Evolutionary conservation across 495 filamentous ascomycete genomes (phyloP).

Genomic region (Penicillium riverlandense): DNA sequence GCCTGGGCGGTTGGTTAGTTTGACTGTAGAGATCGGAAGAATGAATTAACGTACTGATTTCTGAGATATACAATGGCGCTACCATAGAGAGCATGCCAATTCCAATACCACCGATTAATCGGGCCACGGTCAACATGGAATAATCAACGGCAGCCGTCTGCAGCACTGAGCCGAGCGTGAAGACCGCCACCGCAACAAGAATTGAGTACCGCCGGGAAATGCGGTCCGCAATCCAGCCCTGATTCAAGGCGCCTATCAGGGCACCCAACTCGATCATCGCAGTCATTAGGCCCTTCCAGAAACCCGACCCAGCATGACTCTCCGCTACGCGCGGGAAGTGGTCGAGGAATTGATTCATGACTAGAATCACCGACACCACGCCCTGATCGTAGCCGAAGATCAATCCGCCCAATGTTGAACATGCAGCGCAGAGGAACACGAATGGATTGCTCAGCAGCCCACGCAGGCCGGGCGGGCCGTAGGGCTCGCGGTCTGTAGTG

Average conservation of each 20-base stretch:
- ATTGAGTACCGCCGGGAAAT: conserved; percentile 52
- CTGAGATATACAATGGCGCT: conserved; percentile 48
- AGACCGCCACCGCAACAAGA: conserved; percentile 48
- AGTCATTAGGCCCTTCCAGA: conserved; percentile 54
- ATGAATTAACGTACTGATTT: conserved; percentile 33
- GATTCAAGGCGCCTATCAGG: conserved; percentile 46
- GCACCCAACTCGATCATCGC: conserved; percentile 57
- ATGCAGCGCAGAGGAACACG: conserved; percentile 45
- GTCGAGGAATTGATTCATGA: conserved; percentile 50
- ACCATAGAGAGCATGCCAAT: conserved; percentile 53
- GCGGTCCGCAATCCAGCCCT: conserved; percentile 53
- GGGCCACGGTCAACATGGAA: conserved; percentile 50
- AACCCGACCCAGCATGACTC: conserved; percentile 36
- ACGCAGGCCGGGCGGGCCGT: conserved; percentile 37
- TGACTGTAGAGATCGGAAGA: not conserved
- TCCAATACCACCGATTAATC: conserved; percentile 54
- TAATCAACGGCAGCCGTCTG: conserved; percentile 50
- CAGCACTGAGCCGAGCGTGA: conserved; percentile 46
- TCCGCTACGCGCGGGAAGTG: conserved; percentile 40
- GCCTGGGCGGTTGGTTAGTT: conserved; percentile 13
- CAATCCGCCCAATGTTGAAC: conserved; percentile 49
- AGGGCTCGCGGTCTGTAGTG: conserved; percentile 30
- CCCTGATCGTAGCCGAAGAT: conserved; percentile 53
- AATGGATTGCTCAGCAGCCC: conserved; percentile 45
- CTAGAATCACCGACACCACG: conserved; percentile 49